These are phyloP conservation scores for Uncinocarpus reesii DNA, from an alignment of 2,329 filamentous ascomycete species.

Conservation along the genomic window DNA sequence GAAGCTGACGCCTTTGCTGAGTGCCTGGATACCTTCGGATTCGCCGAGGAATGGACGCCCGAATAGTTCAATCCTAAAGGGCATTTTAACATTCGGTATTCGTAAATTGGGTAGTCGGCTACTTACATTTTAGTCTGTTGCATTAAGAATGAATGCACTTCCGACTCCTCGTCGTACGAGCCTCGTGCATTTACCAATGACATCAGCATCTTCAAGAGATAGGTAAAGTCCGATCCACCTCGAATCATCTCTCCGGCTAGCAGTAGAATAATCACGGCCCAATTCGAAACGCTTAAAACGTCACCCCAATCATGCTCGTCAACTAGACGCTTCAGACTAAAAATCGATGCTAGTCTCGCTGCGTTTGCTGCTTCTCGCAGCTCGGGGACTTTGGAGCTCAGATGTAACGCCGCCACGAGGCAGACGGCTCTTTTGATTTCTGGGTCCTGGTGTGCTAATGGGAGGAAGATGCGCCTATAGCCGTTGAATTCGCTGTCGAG, in stretches of 20 bases:
- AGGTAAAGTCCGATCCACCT: not conserved
- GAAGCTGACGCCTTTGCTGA: not conserved
- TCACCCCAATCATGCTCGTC: not conserved
- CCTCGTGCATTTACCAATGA: not conserved
- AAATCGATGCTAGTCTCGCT: not conserved
- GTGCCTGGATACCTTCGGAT: constrained; percentile 2
- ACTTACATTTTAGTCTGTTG: constrained; percentile 1
- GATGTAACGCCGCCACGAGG: constrained; percentile 1
- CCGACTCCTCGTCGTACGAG: not conserved
- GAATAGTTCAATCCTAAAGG: not conserved
- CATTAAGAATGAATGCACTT: not conserved
- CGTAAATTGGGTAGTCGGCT: not conserved
- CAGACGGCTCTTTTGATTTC: not conserved
- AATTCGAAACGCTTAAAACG: not conserved
- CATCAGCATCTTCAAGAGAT: constrained; percentile 5
- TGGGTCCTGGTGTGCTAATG: not conserved
- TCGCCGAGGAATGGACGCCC: constrained; percentile 3
- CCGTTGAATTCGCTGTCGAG: constrained; percentile 3
- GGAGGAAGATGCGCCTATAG: not conserved
- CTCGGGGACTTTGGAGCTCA: not conserved
- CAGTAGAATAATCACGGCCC: constrained; percentile 1
- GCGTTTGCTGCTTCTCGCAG: not conserved
- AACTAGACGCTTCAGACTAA: not conserved
- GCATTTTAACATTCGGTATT: not conserved
- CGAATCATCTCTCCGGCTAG: constrained; percentile 1